These are phyloP conservation scores for Stagonosporopsis vannaccii DNA, from an alignment of 2,329 filamentous ascomycete species.

Conservation along the genomic window DNA sequence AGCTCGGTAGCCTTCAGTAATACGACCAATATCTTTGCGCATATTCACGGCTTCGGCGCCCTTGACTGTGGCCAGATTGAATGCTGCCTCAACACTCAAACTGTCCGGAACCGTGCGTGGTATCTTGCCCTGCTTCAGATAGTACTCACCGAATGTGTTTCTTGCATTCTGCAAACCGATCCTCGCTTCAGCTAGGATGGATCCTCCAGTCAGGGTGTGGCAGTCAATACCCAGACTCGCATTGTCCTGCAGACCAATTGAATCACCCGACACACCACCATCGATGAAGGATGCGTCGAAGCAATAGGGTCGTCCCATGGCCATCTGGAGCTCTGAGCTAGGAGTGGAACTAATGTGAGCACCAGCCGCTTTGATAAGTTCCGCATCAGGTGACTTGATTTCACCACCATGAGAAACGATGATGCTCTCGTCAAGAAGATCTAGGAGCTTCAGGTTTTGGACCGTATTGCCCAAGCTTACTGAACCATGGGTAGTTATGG, in stretches of 20 bases:
- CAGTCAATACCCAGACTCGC: slow-evolving; percentile 63
- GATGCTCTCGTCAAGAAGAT: slow-evolving; percentile 53
- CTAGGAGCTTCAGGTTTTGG: slow-evolving; percentile 42
- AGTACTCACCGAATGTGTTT: slow-evolving; percentile 51
- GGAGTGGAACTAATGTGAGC: slow-evolving; percentile 56
- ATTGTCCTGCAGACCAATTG: slow-evolving; percentile 45
- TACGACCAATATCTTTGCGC: slow-evolving; percentile 53
- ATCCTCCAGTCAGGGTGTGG: slow-evolving; percentile 60
- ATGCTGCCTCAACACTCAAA: slow-evolving; percentile 53
- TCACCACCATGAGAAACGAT: slow-evolving; percentile 53
- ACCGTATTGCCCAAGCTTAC: slow-evolving; percentile 18
- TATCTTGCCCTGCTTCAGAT: slow-evolving; percentile 53
- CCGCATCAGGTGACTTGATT: slow-evolving; percentile 45
- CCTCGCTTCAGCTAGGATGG: slow-evolving; percentile 56
- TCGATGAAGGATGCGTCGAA: slow-evolving; percentile 38
- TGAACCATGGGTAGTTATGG: slow-evolving; percentile 54
- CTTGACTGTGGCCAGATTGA: slow-evolving; percentile 59
- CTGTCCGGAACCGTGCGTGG: slow-evolving; percentile 57
- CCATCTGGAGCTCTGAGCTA: slow-evolving; percentile 61
- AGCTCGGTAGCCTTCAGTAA: slow-evolving; percentile 57
- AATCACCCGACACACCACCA: slow-evolving; percentile 23
- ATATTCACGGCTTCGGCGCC: slow-evolving; percentile 55
- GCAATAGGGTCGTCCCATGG: slow-evolving; percentile 48
- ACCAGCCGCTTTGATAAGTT: slow-evolving; percentile 44
- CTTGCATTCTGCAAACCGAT: slow-evolving; percentile 61